These are phyloP conservation scores for Sporothrix luriei DNA, from an alignment of 2,329 filamentous ascomycete genomes.

Conservation along the genomic window DNA sequence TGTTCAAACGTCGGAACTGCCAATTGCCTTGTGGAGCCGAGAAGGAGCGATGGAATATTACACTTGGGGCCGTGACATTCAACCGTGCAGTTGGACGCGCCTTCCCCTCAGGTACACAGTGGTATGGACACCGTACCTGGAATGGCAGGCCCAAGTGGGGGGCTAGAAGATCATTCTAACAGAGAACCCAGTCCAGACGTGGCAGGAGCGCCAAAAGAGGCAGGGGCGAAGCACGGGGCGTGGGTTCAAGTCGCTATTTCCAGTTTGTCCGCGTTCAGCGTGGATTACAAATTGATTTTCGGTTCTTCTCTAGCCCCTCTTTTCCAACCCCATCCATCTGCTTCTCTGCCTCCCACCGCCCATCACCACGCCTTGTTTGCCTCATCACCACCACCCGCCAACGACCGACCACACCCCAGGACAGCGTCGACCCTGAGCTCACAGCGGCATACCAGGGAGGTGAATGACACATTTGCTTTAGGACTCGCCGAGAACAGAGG, in stretches of 20 bases:
- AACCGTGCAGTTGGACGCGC: background rate
- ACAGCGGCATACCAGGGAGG: conserved; percentile 11
- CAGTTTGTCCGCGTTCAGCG: conserved; percentile 25
- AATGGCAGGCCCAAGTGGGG: background rate
- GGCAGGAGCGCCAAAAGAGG: conserved; percentile 19
- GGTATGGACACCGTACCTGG: conserved; percentile 15
- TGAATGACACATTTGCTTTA: background rate
- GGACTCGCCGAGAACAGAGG: background rate
- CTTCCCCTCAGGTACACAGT: conserved; percentile 23
- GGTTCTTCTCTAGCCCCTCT: conserved; percentile 37
- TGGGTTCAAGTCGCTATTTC: background rate
- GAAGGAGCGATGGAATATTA: background rate
- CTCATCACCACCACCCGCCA: conserved; percentile 20
- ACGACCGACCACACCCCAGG: conserved; percentile 11
- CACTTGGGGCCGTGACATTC: background rate
- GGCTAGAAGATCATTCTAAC: conserved; percentile 15
- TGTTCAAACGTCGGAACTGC: background rate
- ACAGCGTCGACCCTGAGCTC: background rate
- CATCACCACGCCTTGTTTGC: conserved; percentile 27
- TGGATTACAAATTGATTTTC: conserved; percentile 40
- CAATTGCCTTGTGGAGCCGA: background rate
- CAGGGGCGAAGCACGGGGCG: conserved; percentile 26
- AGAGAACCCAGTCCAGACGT: conserved; percentile 4
- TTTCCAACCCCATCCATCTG: conserved; percentile 34
- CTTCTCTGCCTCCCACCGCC: conserved; percentile 26